Evolutionary conservation across 805 yeast genomes (phyloP).

Genomic region (Yarrowia divulgata): DNA sequence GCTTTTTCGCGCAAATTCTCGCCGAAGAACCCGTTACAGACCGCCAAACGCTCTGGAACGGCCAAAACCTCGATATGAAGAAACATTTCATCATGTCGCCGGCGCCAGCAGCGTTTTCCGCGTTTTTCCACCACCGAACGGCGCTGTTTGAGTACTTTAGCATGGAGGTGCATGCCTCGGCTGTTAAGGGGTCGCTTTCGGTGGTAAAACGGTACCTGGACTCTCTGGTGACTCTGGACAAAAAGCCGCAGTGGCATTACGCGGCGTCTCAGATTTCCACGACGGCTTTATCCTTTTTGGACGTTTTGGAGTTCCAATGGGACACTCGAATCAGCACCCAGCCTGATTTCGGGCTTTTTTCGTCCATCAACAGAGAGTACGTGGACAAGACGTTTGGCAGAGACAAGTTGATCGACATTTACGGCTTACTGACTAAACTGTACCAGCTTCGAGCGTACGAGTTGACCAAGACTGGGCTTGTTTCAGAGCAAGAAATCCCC

Average conservation of each 20-base stretch:
- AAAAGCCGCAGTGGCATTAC: conserved; percentile 50
- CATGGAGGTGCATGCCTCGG: conserved; percentile 71
- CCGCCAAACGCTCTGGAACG: conserved; percentile 63
- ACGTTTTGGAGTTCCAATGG: conserved; percentile 64
- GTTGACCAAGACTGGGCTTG: conserved; percentile 39
- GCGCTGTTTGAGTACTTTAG: conserved; percentile 69
- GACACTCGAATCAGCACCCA: conserved; percentile 10
- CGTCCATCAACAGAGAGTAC: conserved; percentile 40
- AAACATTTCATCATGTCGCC: conserved; percentile 54
- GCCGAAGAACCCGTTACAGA: conserved; percentile 63
- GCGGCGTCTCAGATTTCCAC: conserved; percentile 58
- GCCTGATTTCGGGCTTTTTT: conserved; percentile 22
- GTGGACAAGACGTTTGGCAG: conserved; percentile 42
- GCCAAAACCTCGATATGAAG: conserved; percentile 52
- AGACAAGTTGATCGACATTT: conserved; percentile 8
- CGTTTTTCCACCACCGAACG: conserved; percentile 68
- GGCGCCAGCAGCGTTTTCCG: conserved; percentile 55
- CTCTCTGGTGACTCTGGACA: conserved; percentile 56
- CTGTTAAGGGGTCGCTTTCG: conserved; percentile 57
- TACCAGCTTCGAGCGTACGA: conserved; percentile 46
- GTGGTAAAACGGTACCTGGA: conserved; percentile 61
- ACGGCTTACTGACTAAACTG: conserved; percentile 6
- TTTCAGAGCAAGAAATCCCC: conserved; percentile 38
- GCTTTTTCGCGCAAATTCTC: conserved; percentile 62
- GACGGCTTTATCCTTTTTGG: conserved; percentile 71